Conservation (phyloP, 2,329 filamentous ascomycete genomes). For the Fusarium redolens region DNA sequence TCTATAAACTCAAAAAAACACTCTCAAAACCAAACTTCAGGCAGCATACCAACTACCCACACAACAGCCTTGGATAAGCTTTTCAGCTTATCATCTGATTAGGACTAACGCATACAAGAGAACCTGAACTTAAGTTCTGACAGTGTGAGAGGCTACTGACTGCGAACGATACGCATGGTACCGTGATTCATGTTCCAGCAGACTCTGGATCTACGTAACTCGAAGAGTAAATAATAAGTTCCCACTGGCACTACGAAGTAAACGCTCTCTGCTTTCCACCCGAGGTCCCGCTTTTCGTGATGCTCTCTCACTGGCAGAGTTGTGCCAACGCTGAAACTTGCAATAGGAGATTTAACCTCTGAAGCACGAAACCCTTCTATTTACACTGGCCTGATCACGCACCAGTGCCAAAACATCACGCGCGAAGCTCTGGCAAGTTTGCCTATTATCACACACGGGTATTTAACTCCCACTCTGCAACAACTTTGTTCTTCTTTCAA, state of each 20-base stretch:
- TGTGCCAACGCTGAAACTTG: neutral
- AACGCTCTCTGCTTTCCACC: neutral
- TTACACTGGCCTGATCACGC: neutral
- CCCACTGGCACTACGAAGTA: neutral
- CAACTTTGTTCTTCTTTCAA: neutral
- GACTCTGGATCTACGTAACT: neutral
- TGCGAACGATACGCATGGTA: neutral
- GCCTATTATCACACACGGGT: neutral
- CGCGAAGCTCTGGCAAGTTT: too few relatives aligned
- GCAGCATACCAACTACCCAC: too few relatives aligned
- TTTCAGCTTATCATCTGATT: too few relatives aligned
- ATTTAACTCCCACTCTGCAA: accelerated
- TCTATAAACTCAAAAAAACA: too few relatives aligned
- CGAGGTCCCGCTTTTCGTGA: neutral
- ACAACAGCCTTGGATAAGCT: too few relatives aligned
- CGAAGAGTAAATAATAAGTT: neutral
- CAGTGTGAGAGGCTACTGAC: neutral
- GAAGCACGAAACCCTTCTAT: too few relatives aligned
- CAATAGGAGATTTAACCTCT: neutral
- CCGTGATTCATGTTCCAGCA: neutral
- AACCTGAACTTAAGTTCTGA: too few relatives aligned
- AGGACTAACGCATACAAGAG: too few relatives aligned
- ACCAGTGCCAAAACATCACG: neutral
- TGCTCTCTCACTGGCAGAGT: neutral
- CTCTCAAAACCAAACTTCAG: too few relatives aligned